Evolutionary conservation across 305 asterid species (phyloP), one percentile per base, ranked within the genome.

Genomic region (Solanum chacoense): DNA sequence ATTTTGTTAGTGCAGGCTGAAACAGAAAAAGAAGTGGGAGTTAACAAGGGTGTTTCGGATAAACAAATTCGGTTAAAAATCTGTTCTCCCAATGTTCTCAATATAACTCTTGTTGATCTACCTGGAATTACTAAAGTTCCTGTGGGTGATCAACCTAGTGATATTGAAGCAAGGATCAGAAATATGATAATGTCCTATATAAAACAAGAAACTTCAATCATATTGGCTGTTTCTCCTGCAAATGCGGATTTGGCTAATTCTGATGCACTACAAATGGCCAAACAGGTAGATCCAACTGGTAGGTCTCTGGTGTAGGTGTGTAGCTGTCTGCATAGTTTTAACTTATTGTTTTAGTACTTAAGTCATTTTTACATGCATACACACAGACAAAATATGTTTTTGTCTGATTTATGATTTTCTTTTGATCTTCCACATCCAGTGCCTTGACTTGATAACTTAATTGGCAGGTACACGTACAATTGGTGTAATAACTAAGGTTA

Each of bases 71-170:
- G 93, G 36, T 83, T 91, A 63, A 91, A 89, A 81, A 90, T 91
- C 10, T 89, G 65, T 86, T 91, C 93, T 20, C 92, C 93, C 69
- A 89, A 88, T 86, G 93, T 90, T 29, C 90, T 90, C 14, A 79
- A 91, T 91, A 91, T 91, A 26, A 91, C 93, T 22, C 90, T 91
- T 32, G 91, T 91, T 38, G 92, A 92, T 90, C 87, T 92, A 65
- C 93, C 91, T 20, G 93, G 93, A 24, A 88, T 91, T 31, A 91
- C 91, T 18, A 91, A 91, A 76, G 93, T 91, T 87, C 92, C 93
- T 11, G 92, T 90, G 22, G 93, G 92, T n/a, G 92, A 91, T 87
- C 93, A 91, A 87, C 92, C 92, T 13, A 73, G 69, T 40, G 91
- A 91, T 42, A 91, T 92, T 45, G 93, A 92, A 89, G 81, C 80